Percentiles rank a stretch among this genome's conserved stretches.
Conservation (phyloP, 805 yeast species). For the Metschnikowia reukaufii region DNA sequence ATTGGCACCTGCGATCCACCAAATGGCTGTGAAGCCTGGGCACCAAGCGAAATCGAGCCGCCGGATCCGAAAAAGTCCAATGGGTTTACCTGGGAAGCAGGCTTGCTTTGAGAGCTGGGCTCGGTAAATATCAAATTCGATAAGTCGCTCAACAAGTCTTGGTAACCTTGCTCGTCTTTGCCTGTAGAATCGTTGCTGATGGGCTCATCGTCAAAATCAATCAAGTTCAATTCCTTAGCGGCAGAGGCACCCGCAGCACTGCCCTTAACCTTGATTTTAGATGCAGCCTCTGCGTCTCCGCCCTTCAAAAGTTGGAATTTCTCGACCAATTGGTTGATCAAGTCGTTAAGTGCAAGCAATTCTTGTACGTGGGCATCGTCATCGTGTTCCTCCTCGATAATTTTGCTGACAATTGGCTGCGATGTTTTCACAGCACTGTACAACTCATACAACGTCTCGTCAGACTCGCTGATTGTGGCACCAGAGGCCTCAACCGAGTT, state of each 20-base stretch:
- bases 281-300: slow-evolving; percentile 62
- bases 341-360: slow-evolving; percentile 70
- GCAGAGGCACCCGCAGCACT: slow-evolving; percentile 26
- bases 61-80: slow-evolving; percentile 49
- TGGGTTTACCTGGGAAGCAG: slow-evolving; percentile 26
- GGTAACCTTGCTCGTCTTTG: slow-evolving; percentile 44
- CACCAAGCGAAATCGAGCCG: slow-evolving; percentile 47
- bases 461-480: slow-evolving; percentile 42
- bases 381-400: slow-evolving; percentile 77
- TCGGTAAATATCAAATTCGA: slow-evolving; percentile 58
- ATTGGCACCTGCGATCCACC: slow-evolving; percentile 8
- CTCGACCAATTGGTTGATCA: slow-evolving; percentile 63
- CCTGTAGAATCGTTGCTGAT: slow-evolving; percentile 29
- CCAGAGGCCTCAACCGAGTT: slow-evolving; percentile 44
- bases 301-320: slow-evolving; percentile 65
- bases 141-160: slow-evolving; percentile 74
- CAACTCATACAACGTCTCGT: slow-evolving; percentile 79
- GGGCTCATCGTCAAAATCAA: slow-evolving; percentile 46
- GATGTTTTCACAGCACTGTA: slow-evolving; percentile 77
- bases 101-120: slow-evolving; percentile 19
- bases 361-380: slow-evolving; percentile 53
- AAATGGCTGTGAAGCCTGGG: slow-evolving; percentile 9
- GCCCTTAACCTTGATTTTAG: slow-evolving; percentile 38
- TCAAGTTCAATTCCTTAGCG: slow-evolving; percentile 37
- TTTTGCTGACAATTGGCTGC: slow-evolving; percentile 81